Conservation (phyloP, 2,329 filamentous ascomycete species). For the Nakataea oryzae region DNA sequence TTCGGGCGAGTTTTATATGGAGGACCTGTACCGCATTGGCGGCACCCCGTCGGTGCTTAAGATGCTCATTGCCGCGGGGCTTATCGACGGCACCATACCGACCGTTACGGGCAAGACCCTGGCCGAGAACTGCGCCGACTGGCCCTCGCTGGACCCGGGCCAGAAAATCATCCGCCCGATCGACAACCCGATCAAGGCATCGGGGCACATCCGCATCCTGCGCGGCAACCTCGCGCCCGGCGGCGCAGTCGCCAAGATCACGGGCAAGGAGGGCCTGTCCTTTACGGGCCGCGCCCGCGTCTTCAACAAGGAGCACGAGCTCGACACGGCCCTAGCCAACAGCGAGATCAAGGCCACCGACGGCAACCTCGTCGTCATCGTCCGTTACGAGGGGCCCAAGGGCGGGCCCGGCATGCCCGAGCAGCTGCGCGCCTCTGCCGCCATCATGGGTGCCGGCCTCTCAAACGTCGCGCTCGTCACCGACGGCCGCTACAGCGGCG, state of each 20-base stretch:
- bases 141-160: constrained; percentile 65
- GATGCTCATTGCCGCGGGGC: constrained; percentile 62
- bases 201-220: constrained; percentile 82
- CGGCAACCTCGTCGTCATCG: constrained; percentile 80
- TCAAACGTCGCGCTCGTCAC: constrained; percentile 70
- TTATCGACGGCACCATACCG: constrained; percentile 67
- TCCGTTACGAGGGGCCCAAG: constrained; percentile 88
- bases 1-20: constrained; percentile 71
- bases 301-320: constrained; percentile 75
- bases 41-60: constrained; percentile 82
- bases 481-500: constrained; percentile 69
- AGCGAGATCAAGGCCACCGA: constrained; percentile 38
- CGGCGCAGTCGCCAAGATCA: constrained; percentile 91
- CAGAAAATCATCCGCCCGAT: constrained; percentile 79
- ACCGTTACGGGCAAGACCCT: constrained; percentile 81
- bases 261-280: constrained; percentile 78
- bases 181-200: constrained; percentile 61
- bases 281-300: constrained; percentile 76
- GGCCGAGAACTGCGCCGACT: constrained; percentile 67
- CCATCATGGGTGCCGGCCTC: constrained; percentile 85
- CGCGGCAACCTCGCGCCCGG: constrained; percentile 79
- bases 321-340: constrained; percentile 61
- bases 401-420: constrained; percentile 96
- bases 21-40: constrained; percentile 76
- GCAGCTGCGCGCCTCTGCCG: constrained; percentile 77